These are phyloP conservation scores for Phlebopus sp. DNA, from an alignment of 1,284 basidiomycete species.

Conservation along the genomic window DNA sequence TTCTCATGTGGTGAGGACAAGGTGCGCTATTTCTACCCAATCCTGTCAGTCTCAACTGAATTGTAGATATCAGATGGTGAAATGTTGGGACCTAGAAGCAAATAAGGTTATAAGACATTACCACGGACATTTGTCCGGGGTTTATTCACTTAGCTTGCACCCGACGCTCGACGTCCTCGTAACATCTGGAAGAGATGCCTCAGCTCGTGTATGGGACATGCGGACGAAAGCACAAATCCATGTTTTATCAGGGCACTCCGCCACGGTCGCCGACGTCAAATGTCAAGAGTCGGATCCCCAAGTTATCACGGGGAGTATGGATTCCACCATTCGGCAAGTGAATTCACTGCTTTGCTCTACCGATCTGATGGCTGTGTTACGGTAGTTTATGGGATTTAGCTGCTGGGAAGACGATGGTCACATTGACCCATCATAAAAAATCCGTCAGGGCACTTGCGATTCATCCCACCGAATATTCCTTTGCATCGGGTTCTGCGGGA, in stretches of 20 bases:
- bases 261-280: slow-evolving; percentile 90
- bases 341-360: neutral
- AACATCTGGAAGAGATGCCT: slow-evolving; percentile 92
- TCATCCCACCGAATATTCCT: slow-evolving; percentile 95
- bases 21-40: slow-evolving; percentile 40
- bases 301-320: slow-evolving; percentile 97
- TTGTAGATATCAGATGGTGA: slow-evolving; percentile 76
- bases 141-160: slow-evolving; percentile 88
- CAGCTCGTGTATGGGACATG: slow-evolving; percentile 99
- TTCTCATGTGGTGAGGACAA: slow-evolving; percentile 99
- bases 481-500: slow-evolving; percentile 91
- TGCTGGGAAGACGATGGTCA: slow-evolving; percentile 93
- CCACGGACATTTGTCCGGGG: slow-evolving; percentile 95
- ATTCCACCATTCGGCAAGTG: slow-evolving; percentile 85
- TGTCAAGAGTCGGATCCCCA: slow-evolving; percentile 97
- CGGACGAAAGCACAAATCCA: slow-evolving; percentile 95
- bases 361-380: neutral
- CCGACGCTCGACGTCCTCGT: slow-evolving; percentile 96
- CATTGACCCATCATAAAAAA: slow-evolving; percentile 98
- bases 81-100: slow-evolving; percentile 98
- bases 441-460: slow-evolving; percentile 91
- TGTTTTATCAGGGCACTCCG: slow-evolving; percentile 90
- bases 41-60: neutral
- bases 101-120: slow-evolving; percentile 99
- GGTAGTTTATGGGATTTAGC: slow-evolving; percentile 95